Percentiles rank a stretch among this genome's conserved stretches.
phyloP scores from a whole-genome alignment of 2,329 filamentous ascomycete species.

The Penicillium sp. region DNA sequence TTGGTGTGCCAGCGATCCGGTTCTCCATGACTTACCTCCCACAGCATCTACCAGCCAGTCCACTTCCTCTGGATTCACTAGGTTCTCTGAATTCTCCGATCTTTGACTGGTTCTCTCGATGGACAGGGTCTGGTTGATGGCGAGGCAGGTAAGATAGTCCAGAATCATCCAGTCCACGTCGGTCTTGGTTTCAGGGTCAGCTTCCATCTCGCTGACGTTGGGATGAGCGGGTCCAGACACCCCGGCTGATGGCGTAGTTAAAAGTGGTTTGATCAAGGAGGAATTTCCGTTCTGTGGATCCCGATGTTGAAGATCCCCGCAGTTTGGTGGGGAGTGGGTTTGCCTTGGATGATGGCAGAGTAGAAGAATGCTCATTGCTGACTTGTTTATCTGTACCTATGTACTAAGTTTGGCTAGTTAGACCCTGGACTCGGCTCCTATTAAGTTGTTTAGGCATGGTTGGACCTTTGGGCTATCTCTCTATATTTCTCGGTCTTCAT shows the following conservation, averaged over 20 bases:
- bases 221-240: background rate
- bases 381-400: too few species aligned
- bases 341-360: too few species aligned
- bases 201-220: constrained; percentile 2
- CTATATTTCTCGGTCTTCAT: too few species aligned
- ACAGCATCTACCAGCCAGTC: constrained; percentile 23
- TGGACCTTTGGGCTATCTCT: too few species aligned
- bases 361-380: too few species aligned
- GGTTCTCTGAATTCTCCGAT: background rate
- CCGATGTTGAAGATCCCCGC: background rate
- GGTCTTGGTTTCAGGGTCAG: constrained; percentile 33
- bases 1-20: background rate
- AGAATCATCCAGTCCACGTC: constrained; percentile 53
- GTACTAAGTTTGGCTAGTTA: too few species aligned
- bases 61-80: constrained; percentile 8
- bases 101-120: constrained; percentile 17
- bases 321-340: background rate
- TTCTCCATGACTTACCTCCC: constrained; percentile 23
- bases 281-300: background rate
- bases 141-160: constrained; percentile 51
- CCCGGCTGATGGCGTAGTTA: background rate
- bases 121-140: constrained; percentile 42
- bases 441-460: too few species aligned
- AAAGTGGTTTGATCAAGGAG: constrained; percentile 7
- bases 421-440: too few species aligned